Conservation (phyloP, 2,329 filamentous ascomycete genomes). For the Teratosphaeria zuluensis region DNA sequence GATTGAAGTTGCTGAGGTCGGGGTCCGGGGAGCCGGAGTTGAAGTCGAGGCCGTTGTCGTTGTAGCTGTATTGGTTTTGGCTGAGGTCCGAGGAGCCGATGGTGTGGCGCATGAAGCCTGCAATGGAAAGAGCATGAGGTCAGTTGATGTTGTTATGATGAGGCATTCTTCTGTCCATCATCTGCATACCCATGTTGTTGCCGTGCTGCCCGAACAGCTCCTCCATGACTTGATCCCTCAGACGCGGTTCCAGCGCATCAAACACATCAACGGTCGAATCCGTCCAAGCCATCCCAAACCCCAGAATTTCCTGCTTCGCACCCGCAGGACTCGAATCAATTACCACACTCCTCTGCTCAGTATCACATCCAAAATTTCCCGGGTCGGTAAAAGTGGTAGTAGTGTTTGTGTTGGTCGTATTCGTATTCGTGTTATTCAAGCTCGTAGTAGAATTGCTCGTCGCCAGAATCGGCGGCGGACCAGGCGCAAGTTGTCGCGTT, state of each 20-base stretch:
- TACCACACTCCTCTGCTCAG: constrained; percentile 2
- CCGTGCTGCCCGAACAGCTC: constrained; percentile 27
- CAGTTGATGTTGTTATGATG: no score
- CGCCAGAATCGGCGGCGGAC: constrained; percentile 7
- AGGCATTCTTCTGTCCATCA: no score
- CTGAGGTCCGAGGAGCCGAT: constrained; percentile 31
- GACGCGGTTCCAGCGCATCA: constrained; percentile 21
- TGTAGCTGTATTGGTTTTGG: constrained; percentile 27
- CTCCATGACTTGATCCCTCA: constrained; percentile 23
- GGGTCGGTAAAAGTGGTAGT: not conserved
- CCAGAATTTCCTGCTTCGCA: constrained; percentile 22
- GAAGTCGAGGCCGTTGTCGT: constrained; percentile 23
- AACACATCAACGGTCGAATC: constrained; percentile 30
- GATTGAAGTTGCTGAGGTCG: constrained; percentile 22
- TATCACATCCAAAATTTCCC: not conserved
- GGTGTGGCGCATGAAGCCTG: constrained; percentile 31
- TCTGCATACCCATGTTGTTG: constrained; percentile 20
- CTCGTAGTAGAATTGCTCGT: constrained; percentile 3
- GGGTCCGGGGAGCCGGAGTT: constrained; percentile 25
- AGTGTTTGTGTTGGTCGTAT: no score
- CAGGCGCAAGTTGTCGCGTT: constrained; percentile 13
- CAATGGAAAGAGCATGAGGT: no score
- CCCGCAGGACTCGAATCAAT: constrained; percentile 11
- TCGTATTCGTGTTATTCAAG: not conserved
- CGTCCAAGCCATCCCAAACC: constrained; percentile 31